Conservation (phyloP, 2,329 filamentous ascomycete species). For the Monosporascus sp. region DNA sequence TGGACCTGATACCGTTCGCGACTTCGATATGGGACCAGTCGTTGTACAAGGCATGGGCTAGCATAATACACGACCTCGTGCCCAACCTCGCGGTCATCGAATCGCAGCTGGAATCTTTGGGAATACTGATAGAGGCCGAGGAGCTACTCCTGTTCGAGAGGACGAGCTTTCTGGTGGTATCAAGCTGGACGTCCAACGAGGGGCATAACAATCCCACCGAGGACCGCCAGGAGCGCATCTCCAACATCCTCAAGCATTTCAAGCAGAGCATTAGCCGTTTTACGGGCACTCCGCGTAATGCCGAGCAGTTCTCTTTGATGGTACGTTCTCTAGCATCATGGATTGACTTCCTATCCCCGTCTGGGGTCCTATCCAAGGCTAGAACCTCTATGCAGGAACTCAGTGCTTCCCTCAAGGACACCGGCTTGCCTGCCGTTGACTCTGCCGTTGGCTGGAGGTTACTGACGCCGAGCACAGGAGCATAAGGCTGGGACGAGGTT, state of each 20-base stretch:
- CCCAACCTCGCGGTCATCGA: slow-evolving; percentile 89
- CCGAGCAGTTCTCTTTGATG: slow-evolving; percentile 75
- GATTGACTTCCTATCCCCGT: too few relatives aligned
- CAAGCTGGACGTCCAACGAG: slow-evolving; percentile 73
- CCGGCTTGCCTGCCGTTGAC: background rate
- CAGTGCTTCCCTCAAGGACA: background rate
- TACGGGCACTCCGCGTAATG: slow-evolving; percentile 73
- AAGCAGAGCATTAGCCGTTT: slow-evolving; percentile 78
- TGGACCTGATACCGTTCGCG: slow-evolving; percentile 81
- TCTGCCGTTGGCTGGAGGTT: background rate
- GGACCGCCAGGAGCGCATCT: slow-evolving; percentile 89
- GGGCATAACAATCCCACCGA: slow-evolving; percentile 79
- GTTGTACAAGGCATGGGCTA: slow-evolving; percentile 96
- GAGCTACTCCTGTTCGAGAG: slow-evolving; percentile 94
- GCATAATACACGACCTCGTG: slow-evolving; percentile 96
- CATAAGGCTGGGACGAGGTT: slow-evolving; percentile 73
- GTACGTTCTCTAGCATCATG: slow-evolving; percentile 10
- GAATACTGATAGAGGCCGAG: slow-evolving; percentile 82
- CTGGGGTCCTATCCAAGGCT: too few relatives aligned
- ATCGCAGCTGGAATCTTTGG: slow-evolving; percentile 74
- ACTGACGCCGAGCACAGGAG: slow-evolving; percentile 35
- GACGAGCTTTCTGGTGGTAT: slow-evolving; percentile 94
- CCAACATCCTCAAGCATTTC: slow-evolving; percentile 97
- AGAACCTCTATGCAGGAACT: background rate
- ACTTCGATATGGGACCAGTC: slow-evolving; percentile 99